Base-by-base conservation (phyloP, 768 basidiomycete genomes). In the Sporobolomyces roseus region DNA sequence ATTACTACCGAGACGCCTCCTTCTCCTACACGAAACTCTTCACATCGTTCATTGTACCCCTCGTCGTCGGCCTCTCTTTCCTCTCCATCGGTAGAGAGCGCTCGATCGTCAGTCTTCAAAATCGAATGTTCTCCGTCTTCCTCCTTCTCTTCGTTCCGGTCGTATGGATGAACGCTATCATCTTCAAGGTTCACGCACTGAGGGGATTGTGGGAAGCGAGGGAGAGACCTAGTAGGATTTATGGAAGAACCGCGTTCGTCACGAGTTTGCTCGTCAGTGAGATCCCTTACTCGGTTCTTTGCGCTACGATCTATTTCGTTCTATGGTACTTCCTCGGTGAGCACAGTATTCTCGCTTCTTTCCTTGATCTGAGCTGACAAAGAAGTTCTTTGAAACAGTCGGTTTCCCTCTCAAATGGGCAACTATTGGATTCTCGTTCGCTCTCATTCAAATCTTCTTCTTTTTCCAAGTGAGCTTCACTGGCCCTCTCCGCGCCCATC, bases 161-260 rank as follows among this genome's bases (percentile, higher is more conserved):
- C 2, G 78, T 87, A 19, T 81, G 83, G 48, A 65, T 73, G 64
- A 73, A 73, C 67, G 63, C 33, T 83, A 85, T 73, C 85, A 87
- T 74, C 81, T 87, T 3, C 85, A 86, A 76, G 32, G 86, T 84
- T 77, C 80, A 87, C 59, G 77, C 80, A 38, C 81, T 84, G 63
- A 83, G 87, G n/a, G 79, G 76, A 0, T 78, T 87, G 46, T 87
- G 87, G 72, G 85, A 88, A 76, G 83, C 87, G 51, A 81, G 87
- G 61, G 87, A 88, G 74, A 82, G 85, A 5, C 81, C 86, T 0
- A 86, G 85, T 68, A 80, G 83, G 56, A 86, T 85, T 77, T 87
- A 87, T 76, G 83, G 82, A 64, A 85, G 86, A 84, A 81, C 78
- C 19, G 80, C 68, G 21, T 70, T 70, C 63, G 66, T 65, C 4